These are phyloP conservation scores for Medicago lupulina DNA, from an alignment of 306 rosid genomes.

Conservation along the genomic window DNA sequence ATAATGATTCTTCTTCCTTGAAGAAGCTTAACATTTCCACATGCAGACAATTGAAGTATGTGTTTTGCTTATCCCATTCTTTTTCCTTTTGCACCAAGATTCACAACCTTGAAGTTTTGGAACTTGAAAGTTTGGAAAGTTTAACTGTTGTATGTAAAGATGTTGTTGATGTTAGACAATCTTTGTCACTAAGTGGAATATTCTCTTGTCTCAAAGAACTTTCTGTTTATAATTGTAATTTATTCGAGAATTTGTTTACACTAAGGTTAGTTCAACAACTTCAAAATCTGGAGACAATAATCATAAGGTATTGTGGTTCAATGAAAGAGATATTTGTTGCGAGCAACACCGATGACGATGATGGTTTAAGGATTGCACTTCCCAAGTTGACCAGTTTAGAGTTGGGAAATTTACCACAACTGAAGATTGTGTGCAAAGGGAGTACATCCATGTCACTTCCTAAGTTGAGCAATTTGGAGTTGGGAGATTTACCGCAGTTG, in stretches of 20 bases:
- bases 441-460: neutral
- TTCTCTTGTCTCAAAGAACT: conserved; percentile 20
- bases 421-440: neutral
- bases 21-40: fast-evolving
- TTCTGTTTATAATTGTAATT: neutral
- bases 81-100: neutral
- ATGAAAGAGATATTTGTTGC: conserved; percentile 16
- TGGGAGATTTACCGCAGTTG: neutral
- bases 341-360: neutral
- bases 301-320: fast-evolving
- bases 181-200: neutral
- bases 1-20: neutral
- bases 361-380: neutral
- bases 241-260: conserved; percentile 23
- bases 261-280: neutral
- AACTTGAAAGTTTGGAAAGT: neutral
- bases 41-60: neutral
- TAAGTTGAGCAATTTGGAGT: fast-evolving
- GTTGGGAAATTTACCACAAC: neutral
- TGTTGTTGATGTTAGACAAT: neutral
- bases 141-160: neutral
- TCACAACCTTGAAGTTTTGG: conserved; percentile 5
- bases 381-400: neutral
- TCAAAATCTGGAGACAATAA: neutral
- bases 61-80: conserved; percentile 16